A percentile compares a stretch with the other conserved stretches of the same genome.
Conservation (phyloP, 2,329 filamentous ascomycete genomes). For the Dactylella cylindrospora region DNA sequence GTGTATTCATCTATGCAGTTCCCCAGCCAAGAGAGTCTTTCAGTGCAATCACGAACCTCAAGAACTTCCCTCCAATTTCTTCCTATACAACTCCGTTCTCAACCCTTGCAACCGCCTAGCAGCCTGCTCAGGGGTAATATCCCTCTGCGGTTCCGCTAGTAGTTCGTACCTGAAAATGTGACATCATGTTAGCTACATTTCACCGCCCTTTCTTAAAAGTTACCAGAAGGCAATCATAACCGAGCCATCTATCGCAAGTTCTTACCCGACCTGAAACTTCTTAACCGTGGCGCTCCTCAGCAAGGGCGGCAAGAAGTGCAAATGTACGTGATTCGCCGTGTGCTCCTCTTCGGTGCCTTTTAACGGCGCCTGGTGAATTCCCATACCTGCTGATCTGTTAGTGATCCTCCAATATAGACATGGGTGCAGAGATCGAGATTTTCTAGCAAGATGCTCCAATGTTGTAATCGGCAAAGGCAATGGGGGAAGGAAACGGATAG, state of each 20-base stretch:
- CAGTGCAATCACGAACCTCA: too few species aligned
- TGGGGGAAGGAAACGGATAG: neutral
- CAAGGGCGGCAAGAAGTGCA: constrained; percentile 96
- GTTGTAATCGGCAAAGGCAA: too few species aligned
- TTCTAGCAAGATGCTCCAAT: constrained; percentile 47
- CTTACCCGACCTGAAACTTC: constrained; percentile 85
- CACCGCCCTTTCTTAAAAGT: neutral
- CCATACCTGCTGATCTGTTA: constrained; percentile 64
- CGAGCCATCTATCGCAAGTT: constrained; percentile 25
- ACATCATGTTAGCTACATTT: constrained; percentile 38
- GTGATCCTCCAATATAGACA: constrained; percentile 2
- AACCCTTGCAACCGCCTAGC: constrained; percentile 71
- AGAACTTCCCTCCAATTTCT: constrained; percentile 54
- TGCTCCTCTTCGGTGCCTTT: constrained; percentile 78
- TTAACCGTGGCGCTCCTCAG: constrained; percentile 88
- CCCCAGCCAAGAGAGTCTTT: too few species aligned
- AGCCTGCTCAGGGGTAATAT: constrained; percentile 96
- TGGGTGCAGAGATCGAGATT: neutral
- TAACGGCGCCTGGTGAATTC: constrained; percentile 91
- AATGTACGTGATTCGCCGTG: constrained; percentile 80
- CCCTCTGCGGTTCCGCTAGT: constrained; percentile 94
- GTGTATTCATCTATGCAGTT: too few species aligned
- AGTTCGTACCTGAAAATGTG: constrained; percentile 68
- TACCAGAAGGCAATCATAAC: constrained; percentile 5
- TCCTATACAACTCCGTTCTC: constrained; percentile 79